A percentile compares a stretch with the other conserved stretches of the same genome.
Evolutionary conservation across 2,329 filamentous ascomycete species (phyloP).

Genomic region (Thielaviopsis musarum): DNA sequence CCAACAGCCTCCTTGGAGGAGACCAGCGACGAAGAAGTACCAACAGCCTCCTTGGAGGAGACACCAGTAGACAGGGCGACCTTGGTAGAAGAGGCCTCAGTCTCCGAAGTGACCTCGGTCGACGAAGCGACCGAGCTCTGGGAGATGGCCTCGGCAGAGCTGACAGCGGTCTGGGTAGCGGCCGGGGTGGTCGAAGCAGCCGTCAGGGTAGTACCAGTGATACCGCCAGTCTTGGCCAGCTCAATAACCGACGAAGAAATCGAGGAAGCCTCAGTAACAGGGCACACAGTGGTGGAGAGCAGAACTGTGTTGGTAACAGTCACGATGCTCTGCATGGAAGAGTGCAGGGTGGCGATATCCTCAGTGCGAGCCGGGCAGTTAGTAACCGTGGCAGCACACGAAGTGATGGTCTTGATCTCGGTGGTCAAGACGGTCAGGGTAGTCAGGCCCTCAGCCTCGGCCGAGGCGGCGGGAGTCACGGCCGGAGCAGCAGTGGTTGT

Average conservation of each 20-base stretch:
- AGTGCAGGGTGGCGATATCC: conserved; percentile 21
- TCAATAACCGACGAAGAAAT: conserved; percentile 25
- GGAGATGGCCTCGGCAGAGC: not conserved
- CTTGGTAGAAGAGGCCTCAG: not conserved
- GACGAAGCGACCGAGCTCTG: not conserved
- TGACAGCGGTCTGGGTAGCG: not conserved
- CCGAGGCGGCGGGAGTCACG: conserved; percentile 1
- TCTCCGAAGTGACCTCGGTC: not conserved
- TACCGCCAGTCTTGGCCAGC: conserved; percentile 21
- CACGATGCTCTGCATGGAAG: conserved; percentile 19
- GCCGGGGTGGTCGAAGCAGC: conserved; percentile 20
- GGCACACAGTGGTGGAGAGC: conserved; percentile 28
- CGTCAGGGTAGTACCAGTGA: conserved; percentile 23
- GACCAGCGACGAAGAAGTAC: no score
- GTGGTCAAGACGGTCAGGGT: conserved; percentile 36
- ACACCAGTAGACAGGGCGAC: not conserved
- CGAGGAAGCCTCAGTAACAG: conserved; percentile 24
- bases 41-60: no score
- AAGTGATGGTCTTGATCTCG: conserved; percentile 39
- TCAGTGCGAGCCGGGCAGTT: conserved; percentile 30
- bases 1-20: no score
- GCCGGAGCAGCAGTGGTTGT: not conserved
- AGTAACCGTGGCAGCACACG: conserved; percentile 39
- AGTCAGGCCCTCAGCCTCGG: conserved; percentile 17
- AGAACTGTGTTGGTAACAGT: conserved; percentile 24